These are phyloP conservation scores for Dactylellina leptospora DNA, from an alignment of 2,329 filamentous ascomycete species.

Conservation along the genomic window DNA sequence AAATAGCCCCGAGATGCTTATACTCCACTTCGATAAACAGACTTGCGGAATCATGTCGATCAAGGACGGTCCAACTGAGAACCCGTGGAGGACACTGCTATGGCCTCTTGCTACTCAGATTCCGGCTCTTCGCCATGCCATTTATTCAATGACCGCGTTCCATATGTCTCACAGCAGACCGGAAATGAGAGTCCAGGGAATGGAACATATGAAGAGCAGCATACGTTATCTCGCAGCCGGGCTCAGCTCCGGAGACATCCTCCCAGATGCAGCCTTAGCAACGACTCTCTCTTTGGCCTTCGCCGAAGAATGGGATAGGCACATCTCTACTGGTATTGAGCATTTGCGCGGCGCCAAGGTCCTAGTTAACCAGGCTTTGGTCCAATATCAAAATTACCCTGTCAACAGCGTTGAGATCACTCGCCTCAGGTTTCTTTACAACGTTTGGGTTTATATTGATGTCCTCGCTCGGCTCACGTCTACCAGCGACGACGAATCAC, in stretches of 20 bases:
- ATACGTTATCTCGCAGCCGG: conserved; percentile 69
- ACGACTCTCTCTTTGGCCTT: conserved; percentile 76
- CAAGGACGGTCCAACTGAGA: conserved; percentile 74
- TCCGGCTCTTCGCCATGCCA: conserved; percentile 73
- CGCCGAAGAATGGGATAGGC: conserved; percentile 75
- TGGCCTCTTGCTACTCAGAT: conserved; percentile 73
- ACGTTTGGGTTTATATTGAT: conserved; percentile 77
- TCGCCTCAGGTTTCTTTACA: conserved; percentile 73
- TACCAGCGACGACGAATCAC: conserved; percentile 66
- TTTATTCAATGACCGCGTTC: conserved; percentile 75
- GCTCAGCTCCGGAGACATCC: conserved; percentile 68
- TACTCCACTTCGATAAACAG: conserved; percentile 70
- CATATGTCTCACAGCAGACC: conserved; percentile 70
- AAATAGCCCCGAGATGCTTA: conserved; percentile 70
- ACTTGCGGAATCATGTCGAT: conserved; percentile 76
- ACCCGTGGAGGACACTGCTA: conserved; percentile 76
- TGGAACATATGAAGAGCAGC: conserved; percentile 74
- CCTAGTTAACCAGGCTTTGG: conserved; percentile 69
- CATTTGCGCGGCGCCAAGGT: conserved; percentile 74
- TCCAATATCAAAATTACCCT: conserved; percentile 62
- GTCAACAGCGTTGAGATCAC: conserved; percentile 64
- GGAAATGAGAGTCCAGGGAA: conserved; percentile 69
- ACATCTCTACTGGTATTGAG: conserved; percentile 73
- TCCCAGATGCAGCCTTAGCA: conserved; percentile 71
- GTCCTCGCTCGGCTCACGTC: conserved; percentile 75